phyloP scores from a whole-genome alignment of 768 basidiomycete genomes.

The Coprinellus micaceus region DNA sequence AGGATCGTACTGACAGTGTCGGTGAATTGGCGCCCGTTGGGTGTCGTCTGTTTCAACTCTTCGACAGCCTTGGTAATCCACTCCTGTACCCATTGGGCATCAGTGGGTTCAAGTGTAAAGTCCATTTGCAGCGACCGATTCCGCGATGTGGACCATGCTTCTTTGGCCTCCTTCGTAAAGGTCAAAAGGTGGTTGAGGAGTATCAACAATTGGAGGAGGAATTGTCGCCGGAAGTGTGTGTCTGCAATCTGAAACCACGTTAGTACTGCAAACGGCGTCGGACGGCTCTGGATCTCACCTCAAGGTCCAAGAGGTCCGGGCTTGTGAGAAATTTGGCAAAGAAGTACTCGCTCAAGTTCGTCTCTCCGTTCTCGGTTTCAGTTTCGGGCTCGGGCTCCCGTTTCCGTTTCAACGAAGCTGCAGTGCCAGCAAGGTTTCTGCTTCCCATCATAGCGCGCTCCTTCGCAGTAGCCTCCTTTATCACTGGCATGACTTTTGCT shows the following conservation, averaged over 20 bases:
- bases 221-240: slow-evolving; percentile 88
- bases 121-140: slow-evolving; percentile 84
- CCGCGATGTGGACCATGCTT: slow-evolving; percentile 53
- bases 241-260: slow-evolving; percentile 66
- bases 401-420: slow-evolving; percentile 57
- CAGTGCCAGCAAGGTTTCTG: slow-evolving; percentile 44
- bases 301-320: slow-evolving; percentile 80
- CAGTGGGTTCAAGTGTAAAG: slow-evolving; percentile 64
- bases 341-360: slow-evolving; percentile 69
- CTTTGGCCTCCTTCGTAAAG: slow-evolving; percentile 68
- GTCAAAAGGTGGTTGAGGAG: slow-evolving; percentile 71
- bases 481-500: slow-evolving; percentile 68
- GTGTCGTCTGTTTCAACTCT: slow-evolving; percentile 69
- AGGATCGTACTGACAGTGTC: slow-evolving; percentile 71
- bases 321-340: slow-evolving; percentile 93
- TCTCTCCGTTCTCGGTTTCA: slow-evolving; percentile 56
- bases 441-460: slow-evolving; percentile 84
- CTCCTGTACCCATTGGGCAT: slow-evolving; percentile 77
- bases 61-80: slow-evolving; percentile 54
- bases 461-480: slow-evolving; percentile 83
- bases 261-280: slow-evolving; percentile 7
- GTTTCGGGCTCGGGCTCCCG: slow-evolving; percentile 65
- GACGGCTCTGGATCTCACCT: slow-evolving; percentile 45
- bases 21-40: slow-evolving; percentile 71
- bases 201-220: slow-evolving; percentile 80